Base-by-base conservation (phyloP, 73 alveolate species). In the Paramecium tetraurelia region DNA sequence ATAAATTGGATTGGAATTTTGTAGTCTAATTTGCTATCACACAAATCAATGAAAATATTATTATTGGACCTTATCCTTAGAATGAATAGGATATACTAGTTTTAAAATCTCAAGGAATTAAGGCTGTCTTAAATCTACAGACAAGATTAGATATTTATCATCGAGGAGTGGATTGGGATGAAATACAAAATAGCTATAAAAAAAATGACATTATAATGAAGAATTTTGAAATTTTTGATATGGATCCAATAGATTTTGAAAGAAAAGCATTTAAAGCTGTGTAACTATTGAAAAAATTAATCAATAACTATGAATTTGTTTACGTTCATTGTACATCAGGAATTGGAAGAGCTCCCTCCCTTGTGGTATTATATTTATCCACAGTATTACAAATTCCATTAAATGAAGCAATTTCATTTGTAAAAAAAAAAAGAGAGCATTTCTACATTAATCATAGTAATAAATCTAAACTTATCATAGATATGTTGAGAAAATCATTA, bases 241-340 rank as follows among this genome's bases (percentile, higher is more conserved):
- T 76, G 92, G 46, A 86, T 86, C 94, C 92, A 6, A 88, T 59
- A n/a, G 95, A 89, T 46, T 89, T 94, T 85, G 86, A 58, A 50
- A 85, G 68, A 77, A 89, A 63, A 85, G 87, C 88, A 69, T 83
- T 84, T 59, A 93, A 95, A 12, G 95, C 93, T 24, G 89, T 89
- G 11, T 92, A 89, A 83, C 27, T 92, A 43, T 24, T 94, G 40
- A 85, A 86, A 70, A 59, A 92, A 83, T 48, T 94, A 53, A 33
- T 94, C 41, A 29, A 94, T 57, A 85, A 80, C 70, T 86, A 90
- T 63, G 89, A 92, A 92, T 33, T 85, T 75, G 94, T 94, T 9
- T 94, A 94, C 86, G 96, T 94, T 12, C 97, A 94, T 94, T 94
- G 97, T 77, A 95, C 97, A 29, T 95, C 96, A 10, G 97, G 97